Evolutionary conservation across 2,329 filamentous ascomycete genomes (phyloP).

Genomic region (Basipetospora chlamydospora): DNA sequence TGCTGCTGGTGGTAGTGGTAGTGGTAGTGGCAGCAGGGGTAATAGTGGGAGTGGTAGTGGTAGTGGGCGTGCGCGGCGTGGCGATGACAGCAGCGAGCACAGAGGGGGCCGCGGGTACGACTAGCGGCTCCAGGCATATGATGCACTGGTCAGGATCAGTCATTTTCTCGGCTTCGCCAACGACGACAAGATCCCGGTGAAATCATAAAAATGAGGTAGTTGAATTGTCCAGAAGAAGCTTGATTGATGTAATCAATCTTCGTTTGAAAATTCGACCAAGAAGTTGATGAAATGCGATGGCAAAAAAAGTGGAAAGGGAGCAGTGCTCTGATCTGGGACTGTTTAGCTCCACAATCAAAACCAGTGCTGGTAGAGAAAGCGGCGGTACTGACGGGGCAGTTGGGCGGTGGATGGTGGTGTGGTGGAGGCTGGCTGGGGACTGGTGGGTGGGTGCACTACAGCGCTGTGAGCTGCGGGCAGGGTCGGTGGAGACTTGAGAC

Average conservation of each 20-base stretch:
- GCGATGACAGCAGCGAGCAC: neutral
- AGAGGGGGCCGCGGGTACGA: slow-evolving; percentile 4
- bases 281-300: slow-evolving; percentile 6
- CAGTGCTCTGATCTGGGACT: no score
- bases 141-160: slow-evolving; percentile 51
- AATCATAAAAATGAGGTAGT: slow-evolving; percentile 28
- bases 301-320: neutral
- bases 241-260: slow-evolving; percentile 5
- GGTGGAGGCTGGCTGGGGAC: no score
- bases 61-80: slow-evolving; percentile 9
- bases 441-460: no score
- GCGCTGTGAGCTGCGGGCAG: no score
- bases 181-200: slow-evolving; percentile 20
- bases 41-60: no score
- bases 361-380: no score
- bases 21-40: slow-evolving; percentile 10
- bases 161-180: slow-evolving; percentile 28
- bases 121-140: slow-evolving; percentile 50
- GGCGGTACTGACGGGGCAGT: no score
- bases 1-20: slow-evolving; percentile 7
- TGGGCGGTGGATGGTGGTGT: no score
- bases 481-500: no score
- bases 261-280: slow-evolving; percentile 6
- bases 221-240: neutral
- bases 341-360: no score